A percentile compares a stretch with the other conserved stretches of the same genome.
Evolutionary conservation across 2,329 filamentous ascomycete species (phyloP).

Genomic region (Trichocomaceae sp.): DNA sequence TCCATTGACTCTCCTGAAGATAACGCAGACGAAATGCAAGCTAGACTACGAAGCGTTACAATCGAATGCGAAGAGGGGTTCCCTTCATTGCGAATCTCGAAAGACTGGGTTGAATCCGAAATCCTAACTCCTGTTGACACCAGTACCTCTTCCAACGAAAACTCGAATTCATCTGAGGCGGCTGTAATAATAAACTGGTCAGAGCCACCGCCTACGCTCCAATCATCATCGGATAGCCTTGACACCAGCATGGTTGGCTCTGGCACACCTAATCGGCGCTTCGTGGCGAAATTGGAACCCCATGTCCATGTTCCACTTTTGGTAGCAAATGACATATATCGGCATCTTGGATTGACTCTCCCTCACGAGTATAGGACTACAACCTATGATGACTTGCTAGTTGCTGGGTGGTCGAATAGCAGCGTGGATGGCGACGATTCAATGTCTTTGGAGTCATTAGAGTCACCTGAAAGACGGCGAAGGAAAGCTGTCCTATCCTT

Average conservation of each 20-base stretch:
- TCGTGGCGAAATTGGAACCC: conserved; percentile 38
- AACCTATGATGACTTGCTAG: conserved; percentile 34
- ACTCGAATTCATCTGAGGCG: background rate
- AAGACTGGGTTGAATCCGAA: conserved; percentile 37
- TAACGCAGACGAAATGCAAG: conserved; percentile 15
- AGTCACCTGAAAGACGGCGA: conserved; percentile 25
- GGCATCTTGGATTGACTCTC: conserved; percentile 34
- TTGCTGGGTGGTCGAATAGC: conserved; percentile 19
- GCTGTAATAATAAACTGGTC: conserved; percentile 32
- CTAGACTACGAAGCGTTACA: conserved; percentile 30
- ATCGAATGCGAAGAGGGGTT: conserved; percentile 42
- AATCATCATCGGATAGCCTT: conserved; percentile 26
- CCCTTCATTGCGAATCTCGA: conserved; percentile 39
- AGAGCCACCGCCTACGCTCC: conserved; percentile 34
- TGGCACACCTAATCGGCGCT: conserved; percentile 38
- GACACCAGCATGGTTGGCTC: conserved; percentile 32
- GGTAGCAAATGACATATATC: conserved; percentile 36
- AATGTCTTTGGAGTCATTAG: conserved; percentile 2
- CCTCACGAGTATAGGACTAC: conserved; percentile 35
- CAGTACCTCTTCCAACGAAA: background rate
- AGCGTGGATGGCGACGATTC: conserved; percentile 3
- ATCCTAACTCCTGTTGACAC: conserved; percentile 22
- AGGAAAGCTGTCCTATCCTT: conserved; percentile 27
- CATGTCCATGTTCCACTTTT: conserved; percentile 38
- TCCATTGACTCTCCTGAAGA: conserved; percentile 20